Conservation (phyloP, 2,329 filamentous ascomycete species). For the Stagonosporopsis rhizophila region DNA sequence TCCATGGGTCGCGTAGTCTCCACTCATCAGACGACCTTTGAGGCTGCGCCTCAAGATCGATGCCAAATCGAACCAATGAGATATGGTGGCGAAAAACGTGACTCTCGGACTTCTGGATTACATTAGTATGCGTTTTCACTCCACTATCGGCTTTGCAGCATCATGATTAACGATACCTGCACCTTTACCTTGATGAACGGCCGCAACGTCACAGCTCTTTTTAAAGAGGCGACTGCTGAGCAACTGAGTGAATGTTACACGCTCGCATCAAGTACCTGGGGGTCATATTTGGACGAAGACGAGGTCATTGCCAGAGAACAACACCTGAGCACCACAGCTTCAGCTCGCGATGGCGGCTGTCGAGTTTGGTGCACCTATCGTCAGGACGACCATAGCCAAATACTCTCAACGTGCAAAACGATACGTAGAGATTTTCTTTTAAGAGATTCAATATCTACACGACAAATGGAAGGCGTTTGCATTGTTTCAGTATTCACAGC, state of each 20-base stretch:
- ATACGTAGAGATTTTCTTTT: constrained; percentile 2
- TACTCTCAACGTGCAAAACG: constrained; percentile 11
- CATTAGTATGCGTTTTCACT: not conserved
- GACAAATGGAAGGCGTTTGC: not conserved
- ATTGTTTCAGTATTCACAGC: constrained; percentile 8
- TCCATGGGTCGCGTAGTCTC: no score
- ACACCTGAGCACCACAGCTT: not conserved
- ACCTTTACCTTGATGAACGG: constrained; percentile 1
- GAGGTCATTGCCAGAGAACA: constrained; percentile 7
- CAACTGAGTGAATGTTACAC: constrained; percentile 5
- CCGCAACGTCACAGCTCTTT: not conserved
- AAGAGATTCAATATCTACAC: not conserved
- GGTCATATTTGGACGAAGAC: constrained; percentile 3
- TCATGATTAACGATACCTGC: not conserved
- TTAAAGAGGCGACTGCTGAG: constrained; percentile 8
- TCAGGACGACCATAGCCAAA: not conserved
- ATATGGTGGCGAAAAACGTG: no score
- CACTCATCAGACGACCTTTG: no score
- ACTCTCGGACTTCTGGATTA: no score
- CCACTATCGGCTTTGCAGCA: not conserved
- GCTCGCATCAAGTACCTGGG: constrained; percentile 5
- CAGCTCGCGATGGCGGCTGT: constrained; percentile 4
- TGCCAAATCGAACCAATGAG: no score
- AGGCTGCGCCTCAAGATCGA: no score
- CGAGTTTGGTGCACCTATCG: constrained; percentile 12